Evolutionary conservation across 2,329 filamentous ascomycete species (phyloP).

Genomic region (Cadophora gregata): DNA sequence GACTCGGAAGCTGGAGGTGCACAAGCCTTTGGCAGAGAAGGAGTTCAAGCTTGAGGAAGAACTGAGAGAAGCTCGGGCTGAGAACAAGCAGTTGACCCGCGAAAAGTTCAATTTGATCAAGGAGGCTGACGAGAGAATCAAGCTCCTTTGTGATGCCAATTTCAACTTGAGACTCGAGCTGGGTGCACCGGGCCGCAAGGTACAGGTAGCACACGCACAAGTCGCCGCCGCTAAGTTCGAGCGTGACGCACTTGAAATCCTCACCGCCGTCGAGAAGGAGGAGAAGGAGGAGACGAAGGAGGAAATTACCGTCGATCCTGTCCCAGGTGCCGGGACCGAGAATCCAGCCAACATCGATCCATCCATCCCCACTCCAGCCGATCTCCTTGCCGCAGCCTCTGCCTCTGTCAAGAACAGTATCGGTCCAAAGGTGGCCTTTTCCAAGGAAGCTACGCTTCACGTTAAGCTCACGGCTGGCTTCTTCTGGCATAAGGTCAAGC

Average conservation of each 20-base stretch:
- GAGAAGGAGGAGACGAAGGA: neutral
- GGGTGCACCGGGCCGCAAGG: neutral
- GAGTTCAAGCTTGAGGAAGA: neutral
- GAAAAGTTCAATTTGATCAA: neutral
- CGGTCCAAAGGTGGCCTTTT: neutral
- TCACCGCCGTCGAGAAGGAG: neutral
- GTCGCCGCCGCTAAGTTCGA: neutral
- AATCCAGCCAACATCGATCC: neutral
- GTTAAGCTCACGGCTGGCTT: neutral
- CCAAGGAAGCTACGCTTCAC: neutral
- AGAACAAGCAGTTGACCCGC: neutral
- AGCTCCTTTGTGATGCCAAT: neutral
- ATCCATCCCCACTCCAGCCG: neutral
- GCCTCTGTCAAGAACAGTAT: neutral
- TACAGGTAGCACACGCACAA: neutral
- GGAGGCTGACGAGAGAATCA: neutral
- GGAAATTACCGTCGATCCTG: neutral
- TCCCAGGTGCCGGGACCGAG: neutral
- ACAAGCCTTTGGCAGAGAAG: neutral
- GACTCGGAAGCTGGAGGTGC: neutral
- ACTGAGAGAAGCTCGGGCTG: neutral
- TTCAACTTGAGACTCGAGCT: neutral
- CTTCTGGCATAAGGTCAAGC: neutral
- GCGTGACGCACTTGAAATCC: neutral
- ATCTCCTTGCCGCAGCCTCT: neutral